Conservation (phyloP, 805 yeast genomes). For the Monosporozyma solicola region DNA sequence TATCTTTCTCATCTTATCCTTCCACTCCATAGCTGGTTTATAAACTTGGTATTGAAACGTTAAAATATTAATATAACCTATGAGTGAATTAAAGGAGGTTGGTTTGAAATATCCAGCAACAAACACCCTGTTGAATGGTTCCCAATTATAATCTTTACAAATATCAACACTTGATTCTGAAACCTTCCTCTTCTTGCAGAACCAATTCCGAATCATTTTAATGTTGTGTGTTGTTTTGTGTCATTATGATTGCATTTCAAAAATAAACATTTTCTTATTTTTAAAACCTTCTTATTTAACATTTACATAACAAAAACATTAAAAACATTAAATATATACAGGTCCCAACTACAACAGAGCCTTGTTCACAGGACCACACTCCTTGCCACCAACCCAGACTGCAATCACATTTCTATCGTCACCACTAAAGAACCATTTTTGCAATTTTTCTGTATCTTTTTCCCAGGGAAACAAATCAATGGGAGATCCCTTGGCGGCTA, state of each 20-base stretch:
- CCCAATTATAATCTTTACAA: neutral
- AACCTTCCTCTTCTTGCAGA: no score
- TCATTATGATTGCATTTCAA: neutral
- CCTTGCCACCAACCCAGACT: constrained; percentile 74
- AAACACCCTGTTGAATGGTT: no score
- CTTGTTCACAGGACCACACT: constrained; percentile 14
- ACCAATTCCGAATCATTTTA: neutral
- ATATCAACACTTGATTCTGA: neutral
- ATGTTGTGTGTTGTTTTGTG: neutral
- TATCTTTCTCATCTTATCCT: neutral
- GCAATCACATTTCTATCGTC: constrained; percentile 79
- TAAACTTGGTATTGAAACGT: no score
- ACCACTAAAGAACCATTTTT: constrained; percentile 89
- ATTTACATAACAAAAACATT: neutral
- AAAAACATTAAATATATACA: neutral
- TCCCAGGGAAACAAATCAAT: constrained; percentile 77
- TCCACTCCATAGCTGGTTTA: no score
- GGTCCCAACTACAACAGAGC: neutral
- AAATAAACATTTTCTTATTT: neutral
- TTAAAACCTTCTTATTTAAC: neutral
- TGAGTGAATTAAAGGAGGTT: no score
- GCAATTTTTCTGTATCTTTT: constrained; percentile 37
- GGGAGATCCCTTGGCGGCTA: constrained; percentile 43
- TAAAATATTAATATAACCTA: no score
- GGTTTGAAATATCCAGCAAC: no score